Evolutionary conservation across 768 basidiomycete genomes (phyloP), one percentile per base, ranked within the genome.

Genomic region (Kwoniella bestiolae): DNA sequence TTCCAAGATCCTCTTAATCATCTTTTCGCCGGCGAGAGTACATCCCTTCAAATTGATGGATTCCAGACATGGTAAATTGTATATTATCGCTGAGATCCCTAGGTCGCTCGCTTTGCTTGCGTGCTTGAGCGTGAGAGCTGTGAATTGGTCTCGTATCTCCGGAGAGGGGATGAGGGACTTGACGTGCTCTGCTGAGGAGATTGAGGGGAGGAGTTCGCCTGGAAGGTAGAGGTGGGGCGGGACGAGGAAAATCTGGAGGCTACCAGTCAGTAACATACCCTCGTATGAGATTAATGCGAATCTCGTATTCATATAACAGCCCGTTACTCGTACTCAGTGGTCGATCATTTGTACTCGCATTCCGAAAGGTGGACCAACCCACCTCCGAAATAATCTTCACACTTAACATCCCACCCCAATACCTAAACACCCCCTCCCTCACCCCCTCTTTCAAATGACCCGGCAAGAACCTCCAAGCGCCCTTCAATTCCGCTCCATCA

Each of bases 21-120:
- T 66, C 41, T 58, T 58, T 3, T 25, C 5, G 4, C 63, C 68
- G 3, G 63, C 65, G 12, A 67, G n/a, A 11, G 46, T 56, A 62
- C 73, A 74, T 11, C 73, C 76, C 57, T 73, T 71, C 12, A 77
- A 51, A 38, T 74, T 74, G 56, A 77, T 55, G 12, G 26, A 44
- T 34, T 73, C 66, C 2, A 77, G 59, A 38, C 71, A 67, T 3
- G 76, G 69, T 45, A 77, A 28, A 35, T 63, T 44, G 23, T 63
- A 47, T 6, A 77, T 66, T 47, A 77, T n/a, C 2, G 63, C 65
- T 28, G 73, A 69, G 6, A 77, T 60, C 9, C 73, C 69, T 8
- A 68, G 35, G 55, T 77, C 76, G 11, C 63, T 57, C 11, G 65
- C 67, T 58, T 61, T 53, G 8, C 52, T 29, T n/a, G 66, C 63